Percentiles rank a stretch among this genome's conserved stretches.
Conservation (phyloP, 2,329 filamentous ascomycete species). For the Emericellopsis cladophorae region DNA sequence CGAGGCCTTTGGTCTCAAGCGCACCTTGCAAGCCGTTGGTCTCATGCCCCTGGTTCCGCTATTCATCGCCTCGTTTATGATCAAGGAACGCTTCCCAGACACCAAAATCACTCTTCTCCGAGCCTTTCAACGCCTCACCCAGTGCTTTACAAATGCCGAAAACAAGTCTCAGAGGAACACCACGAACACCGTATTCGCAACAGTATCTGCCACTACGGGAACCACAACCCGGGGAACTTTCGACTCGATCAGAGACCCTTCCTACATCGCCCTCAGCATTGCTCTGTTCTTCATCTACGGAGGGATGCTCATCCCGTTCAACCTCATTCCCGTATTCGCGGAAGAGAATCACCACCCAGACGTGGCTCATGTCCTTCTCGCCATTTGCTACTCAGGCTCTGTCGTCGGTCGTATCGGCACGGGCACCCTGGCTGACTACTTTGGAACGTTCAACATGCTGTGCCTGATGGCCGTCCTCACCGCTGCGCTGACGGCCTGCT, state of each 20-base stretch:
- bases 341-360: slow-evolving; percentile 29
- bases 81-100: slow-evolving; percentile 11
- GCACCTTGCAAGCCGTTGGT: slow-evolving; percentile 8
- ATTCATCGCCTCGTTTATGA: slow-evolving; percentile 11
- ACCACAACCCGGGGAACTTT: slow-evolving; percentile 6
- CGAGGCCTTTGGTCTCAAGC: slow-evolving; percentile 1
- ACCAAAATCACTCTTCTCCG: not conserved
- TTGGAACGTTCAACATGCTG: slow-evolving; percentile 33
- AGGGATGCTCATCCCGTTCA: slow-evolving; percentile 16
- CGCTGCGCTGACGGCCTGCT: slow-evolving; percentile 14
- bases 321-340: slow-evolving; percentile 35
- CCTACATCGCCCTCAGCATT: slow-evolving; percentile 9
- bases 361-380: slow-evolving; percentile 33
- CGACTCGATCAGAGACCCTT: slow-evolving; percentile 10
- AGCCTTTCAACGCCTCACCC: not conserved
- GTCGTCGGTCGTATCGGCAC: slow-evolving; percentile 37
- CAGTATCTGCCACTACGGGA: slow-evolving; percentile 1
- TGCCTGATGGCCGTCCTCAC: slow-evolving; percentile 8
- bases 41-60: slow-evolving; percentile 13
- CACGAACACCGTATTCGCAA: too few relatives aligned
- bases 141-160: not conserved
- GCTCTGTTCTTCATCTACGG: slow-evolving; percentile 13
- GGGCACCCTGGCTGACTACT: slow-evolving; percentile 36
- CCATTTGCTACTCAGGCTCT: slow-evolving; percentile 48
- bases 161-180: not conserved